phyloP scores from a whole-genome alignment of 192 early-diverging fungal species.

The Coemansia sp. region DNA sequence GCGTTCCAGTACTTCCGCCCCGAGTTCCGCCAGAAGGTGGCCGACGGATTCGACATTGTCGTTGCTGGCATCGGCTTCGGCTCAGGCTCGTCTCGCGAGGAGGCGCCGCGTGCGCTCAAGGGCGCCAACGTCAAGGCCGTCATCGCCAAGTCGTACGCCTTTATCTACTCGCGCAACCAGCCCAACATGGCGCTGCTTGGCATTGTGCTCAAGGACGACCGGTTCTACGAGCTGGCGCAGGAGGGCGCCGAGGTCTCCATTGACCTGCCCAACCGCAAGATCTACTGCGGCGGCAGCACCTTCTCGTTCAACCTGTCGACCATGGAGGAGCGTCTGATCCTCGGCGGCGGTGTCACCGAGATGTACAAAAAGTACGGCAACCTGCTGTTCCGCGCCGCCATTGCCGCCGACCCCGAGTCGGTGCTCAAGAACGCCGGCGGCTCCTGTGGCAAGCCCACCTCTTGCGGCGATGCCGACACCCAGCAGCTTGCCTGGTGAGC shows the following conservation, averaged over 20 bases:
- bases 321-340: slow-evolving; percentile 72
- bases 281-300: slow-evolving; percentile 55
- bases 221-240: slow-evolving; percentile 71
- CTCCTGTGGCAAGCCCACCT: slow-evolving; percentile 37
- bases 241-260: slow-evolving; percentile 70
- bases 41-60: slow-evolving; percentile 64
- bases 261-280: slow-evolving; percentile 62
- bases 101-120: slow-evolving; percentile 71
- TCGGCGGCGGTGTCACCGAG: slow-evolving; percentile 71
- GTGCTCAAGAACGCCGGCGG: slow-evolving; percentile 45
- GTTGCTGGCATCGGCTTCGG: slow-evolving; percentile 73
- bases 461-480: slow-evolving; percentile 40
- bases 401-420: slow-evolving; percentile 56
- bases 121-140: slow-evolving; percentile 69
- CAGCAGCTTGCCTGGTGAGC: slow-evolving; percentile 50
- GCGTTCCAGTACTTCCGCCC: slow-evolving; percentile 72
- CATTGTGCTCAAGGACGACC: slow-evolving; percentile 66
- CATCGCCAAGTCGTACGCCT: slow-evolving; percentile 77
- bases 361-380: slow-evolving; percentile 78
- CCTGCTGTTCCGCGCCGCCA: slow-evolving; percentile 69
- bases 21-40: slow-evolving; percentile 65
- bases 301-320: slow-evolving; percentile 63
- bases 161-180: slow-evolving; percentile 82
- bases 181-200: slow-evolving; percentile 79
- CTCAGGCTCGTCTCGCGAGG: slow-evolving; percentile 73